Conservation (phyloP, 1,284 basidiomycete genomes). For the Leccinum fuscescens region DNA sequence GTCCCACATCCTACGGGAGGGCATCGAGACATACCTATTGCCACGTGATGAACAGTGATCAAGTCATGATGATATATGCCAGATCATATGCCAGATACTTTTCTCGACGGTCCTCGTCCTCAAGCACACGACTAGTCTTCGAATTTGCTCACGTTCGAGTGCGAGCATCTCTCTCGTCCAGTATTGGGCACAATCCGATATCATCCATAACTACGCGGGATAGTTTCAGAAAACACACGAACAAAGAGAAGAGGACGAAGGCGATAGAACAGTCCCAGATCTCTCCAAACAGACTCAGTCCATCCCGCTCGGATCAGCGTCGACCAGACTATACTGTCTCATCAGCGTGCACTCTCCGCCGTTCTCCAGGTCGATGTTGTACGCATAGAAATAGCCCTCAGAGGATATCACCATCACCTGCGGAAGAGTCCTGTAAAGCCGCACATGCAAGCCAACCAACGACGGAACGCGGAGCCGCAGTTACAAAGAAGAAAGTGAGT, state of each 20-base stretch:
- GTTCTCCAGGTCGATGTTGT: conserved; percentile 93
- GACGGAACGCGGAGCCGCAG: background rate
- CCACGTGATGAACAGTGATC: background rate
- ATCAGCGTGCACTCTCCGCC: conserved; percentile 94
- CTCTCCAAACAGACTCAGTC: conserved; percentile 11
- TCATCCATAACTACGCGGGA: background rate
- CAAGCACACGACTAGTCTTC: background rate
- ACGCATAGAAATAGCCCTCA: conserved; percentile 94
- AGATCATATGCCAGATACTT: background rate
- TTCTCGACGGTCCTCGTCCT: background rate
- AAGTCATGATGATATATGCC: background rate
- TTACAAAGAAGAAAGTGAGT: background rate
- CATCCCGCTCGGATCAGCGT: conserved; percentile 29
- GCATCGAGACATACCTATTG: background rate
- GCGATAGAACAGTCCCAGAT: background rate
- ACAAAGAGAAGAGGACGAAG: background rate
- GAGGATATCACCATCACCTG: conserved; percentile 97
- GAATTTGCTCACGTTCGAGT: background rate
- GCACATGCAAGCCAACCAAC: background rate
- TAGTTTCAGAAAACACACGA: background rate
- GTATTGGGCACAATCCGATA: background rate
- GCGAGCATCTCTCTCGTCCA: background rate
- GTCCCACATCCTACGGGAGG: background rate
- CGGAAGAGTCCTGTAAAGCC: conserved; percentile 71
- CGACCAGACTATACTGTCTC: conserved; percentile 82